phyloP scores from a whole-genome alignment of 495 filamentous ascomycete genomes.

The Cetradonia linearis region DNA sequence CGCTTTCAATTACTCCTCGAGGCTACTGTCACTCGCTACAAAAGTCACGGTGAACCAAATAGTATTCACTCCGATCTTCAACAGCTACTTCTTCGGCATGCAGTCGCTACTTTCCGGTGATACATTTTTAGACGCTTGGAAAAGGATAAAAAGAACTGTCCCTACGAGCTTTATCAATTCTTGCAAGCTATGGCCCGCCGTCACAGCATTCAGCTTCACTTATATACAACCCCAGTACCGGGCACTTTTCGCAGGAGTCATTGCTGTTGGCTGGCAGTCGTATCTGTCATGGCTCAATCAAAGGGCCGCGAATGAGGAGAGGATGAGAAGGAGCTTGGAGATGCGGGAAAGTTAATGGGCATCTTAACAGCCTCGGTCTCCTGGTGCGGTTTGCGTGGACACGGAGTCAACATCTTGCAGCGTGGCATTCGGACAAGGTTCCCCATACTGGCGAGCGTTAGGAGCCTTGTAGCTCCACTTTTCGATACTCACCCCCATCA shows the following conservation, averaged over 20 bases:
- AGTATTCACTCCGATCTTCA: constrained; percentile 78
- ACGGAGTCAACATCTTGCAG: neutral
- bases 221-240: constrained; percentile 70
- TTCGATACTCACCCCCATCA: neutral
- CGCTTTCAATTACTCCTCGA: constrained; percentile 71
- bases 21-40: constrained; percentile 53
- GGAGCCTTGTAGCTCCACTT: no score
- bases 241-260: constrained; percentile 58
- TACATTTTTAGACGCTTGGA: constrained; percentile 48
- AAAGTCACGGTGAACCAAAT: constrained; percentile 77
- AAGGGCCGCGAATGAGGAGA: constrained; percentile 49
- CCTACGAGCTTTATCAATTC: constrained; percentile 67
- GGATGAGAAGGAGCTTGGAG: constrained; percentile 1
- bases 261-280: constrained; percentile 85
- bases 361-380: neutral
- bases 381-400: neutral
- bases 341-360: neutral
- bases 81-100: constrained; percentile 83
- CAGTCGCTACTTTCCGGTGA: constrained; percentile 57
- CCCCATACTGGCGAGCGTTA: neutral
- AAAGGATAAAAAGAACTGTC: constrained; percentile 64
- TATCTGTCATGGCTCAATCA: constrained; percentile 79
- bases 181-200: constrained; percentile 81
- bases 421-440: neutral
- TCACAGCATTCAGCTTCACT: constrained; percentile 80